Percentiles rank a stretch among this genome's conserved stretches.
Conservation (phyloP, 1,139 yeast genomes). For the Zygoascus hellenicus region DNA sequence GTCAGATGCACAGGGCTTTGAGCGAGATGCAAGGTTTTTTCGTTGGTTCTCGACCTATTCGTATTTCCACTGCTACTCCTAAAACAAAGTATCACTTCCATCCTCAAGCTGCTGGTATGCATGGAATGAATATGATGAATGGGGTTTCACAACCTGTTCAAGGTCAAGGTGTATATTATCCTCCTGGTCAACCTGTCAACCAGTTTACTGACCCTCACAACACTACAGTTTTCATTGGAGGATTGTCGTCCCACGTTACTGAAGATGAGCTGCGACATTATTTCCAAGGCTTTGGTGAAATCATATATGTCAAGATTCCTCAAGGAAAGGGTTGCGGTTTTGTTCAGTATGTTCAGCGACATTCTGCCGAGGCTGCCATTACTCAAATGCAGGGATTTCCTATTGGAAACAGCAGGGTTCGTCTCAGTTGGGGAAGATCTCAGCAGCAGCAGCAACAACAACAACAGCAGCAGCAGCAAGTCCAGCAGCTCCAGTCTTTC, state of each 20-base stretch:
- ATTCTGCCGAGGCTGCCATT: conserved; percentile 86
- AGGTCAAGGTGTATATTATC: conserved; percentile 12
- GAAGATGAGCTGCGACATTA: conserved; percentile 70
- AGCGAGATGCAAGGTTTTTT: conserved; percentile 77
- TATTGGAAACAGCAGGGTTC: conserved; percentile 76
- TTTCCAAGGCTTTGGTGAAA: conserved; percentile 80
- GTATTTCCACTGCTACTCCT: conserved; percentile 72
- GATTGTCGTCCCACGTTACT: conserved; percentile 65
- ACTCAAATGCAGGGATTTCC: conserved; percentile 90
- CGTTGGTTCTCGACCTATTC: conserved; percentile 67
- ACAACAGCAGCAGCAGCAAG: conserved; percentile 8
- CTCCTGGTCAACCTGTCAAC: conserved; percentile 37
- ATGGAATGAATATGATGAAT: conserved; percentile 15
- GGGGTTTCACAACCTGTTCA: conserved; percentile 13
- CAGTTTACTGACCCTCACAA: conserved; percentile 72
- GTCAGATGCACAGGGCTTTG: conserved; percentile 70
- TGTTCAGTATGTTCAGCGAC: conserved; percentile 71
- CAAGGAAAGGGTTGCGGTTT: conserved; percentile 93
- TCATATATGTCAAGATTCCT: conserved; percentile 81
- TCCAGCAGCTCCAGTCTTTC: conserved; percentile 5
- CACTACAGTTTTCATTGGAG: conserved; percentile 94
- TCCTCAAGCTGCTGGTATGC: conserved; percentile 9
- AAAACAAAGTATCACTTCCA: conserved; percentile 39
- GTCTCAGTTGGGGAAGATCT: conserved; percentile 85
- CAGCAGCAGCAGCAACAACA: conserved; percentile 22